These are phyloP conservation scores for Mollisia scopiformis DNA, from an alignment of 2,329 filamentous ascomycete species.

Conservation along the genomic window DNA sequence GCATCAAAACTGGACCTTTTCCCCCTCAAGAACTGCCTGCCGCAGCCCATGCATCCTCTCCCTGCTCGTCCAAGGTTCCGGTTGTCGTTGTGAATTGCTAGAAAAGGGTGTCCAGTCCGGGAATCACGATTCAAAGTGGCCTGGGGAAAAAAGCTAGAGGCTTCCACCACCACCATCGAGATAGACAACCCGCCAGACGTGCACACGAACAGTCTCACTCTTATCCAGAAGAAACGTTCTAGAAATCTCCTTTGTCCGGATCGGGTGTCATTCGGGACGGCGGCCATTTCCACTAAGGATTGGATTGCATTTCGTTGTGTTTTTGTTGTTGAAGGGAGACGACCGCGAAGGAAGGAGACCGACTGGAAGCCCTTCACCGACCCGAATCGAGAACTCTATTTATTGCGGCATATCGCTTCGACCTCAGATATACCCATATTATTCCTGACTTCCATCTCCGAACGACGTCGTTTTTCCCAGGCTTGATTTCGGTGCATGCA, in stretches of 20 bases:
- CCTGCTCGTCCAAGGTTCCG: conserved; percentile 8
- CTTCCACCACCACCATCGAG: neutral
- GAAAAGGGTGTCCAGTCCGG: conserved; percentile 3
- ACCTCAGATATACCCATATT: neutral
- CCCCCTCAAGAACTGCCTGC: conserved; percentile 7
- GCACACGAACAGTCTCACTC: conserved; percentile 17
- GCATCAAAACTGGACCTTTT: neutral
- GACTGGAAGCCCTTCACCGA: neutral
- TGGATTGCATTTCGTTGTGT: too few species aligned
- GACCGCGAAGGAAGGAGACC: neutral
- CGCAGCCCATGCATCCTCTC: neutral
- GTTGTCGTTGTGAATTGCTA: conserved; percentile 6
- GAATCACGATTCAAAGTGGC: neutral
- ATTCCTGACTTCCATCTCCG: neutral
- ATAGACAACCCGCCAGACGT: neutral
- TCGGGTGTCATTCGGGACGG: neutral
- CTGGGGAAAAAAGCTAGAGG: neutral
- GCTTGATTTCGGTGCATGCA: conserved; percentile 11
- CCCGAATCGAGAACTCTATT: neutral
- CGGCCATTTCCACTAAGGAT: neutral
- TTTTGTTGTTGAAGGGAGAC: neutral
- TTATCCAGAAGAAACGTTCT: conserved; percentile 14
- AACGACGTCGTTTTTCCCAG: neutral
- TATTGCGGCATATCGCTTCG: neutral
- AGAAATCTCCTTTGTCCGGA: conserved; percentile 11